Percentiles rank a stretch among this genome's conserved stretches.
phyloP scores from a whole-genome alignment of 2,329 filamentous ascomycete species.

The Fusarium euwallaceae region DNA sequence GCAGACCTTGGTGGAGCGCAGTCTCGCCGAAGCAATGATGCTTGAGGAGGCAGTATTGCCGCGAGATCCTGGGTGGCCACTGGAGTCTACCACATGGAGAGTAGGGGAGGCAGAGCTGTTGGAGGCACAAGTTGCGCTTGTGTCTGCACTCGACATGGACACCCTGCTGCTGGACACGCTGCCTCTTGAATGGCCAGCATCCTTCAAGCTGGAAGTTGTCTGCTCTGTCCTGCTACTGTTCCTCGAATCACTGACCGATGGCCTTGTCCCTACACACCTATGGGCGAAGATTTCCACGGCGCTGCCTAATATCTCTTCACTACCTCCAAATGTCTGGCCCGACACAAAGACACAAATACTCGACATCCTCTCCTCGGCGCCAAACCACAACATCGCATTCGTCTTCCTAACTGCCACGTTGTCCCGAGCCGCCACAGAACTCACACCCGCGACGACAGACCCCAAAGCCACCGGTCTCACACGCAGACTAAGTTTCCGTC shows the following conservation, averaged over 20 bases:
- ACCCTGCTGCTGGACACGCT: constrained; percentile 72
- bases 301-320: constrained; percentile 57
- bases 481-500: constrained; percentile 62
- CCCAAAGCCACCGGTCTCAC: constrained; percentile 50
- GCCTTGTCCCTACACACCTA: constrained; percentile 77
- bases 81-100: constrained; percentile 60
- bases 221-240: constrained; percentile 81
- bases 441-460: constrained; percentile 56
- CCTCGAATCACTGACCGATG: constrained; percentile 80
- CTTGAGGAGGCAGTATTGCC: constrained; percentile 67
- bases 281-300: constrained; percentile 78
- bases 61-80: constrained; percentile 71
- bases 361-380: constrained; percentile 78
- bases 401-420: constrained; percentile 88
- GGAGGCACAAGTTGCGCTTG: constrained; percentile 53
- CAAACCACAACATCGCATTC: constrained; percentile 89
- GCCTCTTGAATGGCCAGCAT: constrained; percentile 70
- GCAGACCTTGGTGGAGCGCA: constrained; percentile 68
- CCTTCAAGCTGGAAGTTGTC: constrained; percentile 81
- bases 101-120: constrained; percentile 41
- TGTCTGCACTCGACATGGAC: constrained; percentile 82
- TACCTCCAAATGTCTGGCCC: constrained; percentile 47
- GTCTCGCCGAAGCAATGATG: constrained; percentile 73
- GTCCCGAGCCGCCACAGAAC: constrained; percentile 63
- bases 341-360: constrained; percentile 70